phyloP scores from a whole-genome alignment of 116 monocot genomes.

The Zostera marina region DNA sequence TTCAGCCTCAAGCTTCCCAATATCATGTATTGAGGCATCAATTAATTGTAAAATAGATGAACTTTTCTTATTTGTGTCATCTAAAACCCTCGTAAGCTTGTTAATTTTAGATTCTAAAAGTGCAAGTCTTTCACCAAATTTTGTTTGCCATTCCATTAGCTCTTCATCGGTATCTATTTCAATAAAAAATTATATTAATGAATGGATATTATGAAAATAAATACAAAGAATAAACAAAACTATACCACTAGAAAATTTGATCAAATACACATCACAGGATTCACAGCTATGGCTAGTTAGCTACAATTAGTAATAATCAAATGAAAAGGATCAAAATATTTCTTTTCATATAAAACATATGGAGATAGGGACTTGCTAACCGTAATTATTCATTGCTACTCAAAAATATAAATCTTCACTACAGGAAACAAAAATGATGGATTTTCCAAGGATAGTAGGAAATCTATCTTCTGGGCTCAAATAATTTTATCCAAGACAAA shows the following conservation, averaged over 20 bases:
- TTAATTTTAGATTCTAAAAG: constrained; percentile 50
- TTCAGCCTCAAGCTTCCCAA: constrained; percentile 86
- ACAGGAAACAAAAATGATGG: too few species aligned
- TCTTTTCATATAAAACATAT: neutral
- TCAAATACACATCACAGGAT: too few species aligned
- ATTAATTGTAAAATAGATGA: constrained; percentile 33
- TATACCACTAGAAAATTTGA: neutral
- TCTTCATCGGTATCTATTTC: constrained; percentile 88
- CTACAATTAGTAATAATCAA: neutral
- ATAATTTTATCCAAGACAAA: too few species aligned
- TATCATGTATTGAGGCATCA: constrained; percentile 50
- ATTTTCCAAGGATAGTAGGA: too few species aligned
- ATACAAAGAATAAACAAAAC: neutral
- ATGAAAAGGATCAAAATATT: neutral
- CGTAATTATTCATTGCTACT: neutral
- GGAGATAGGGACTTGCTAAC: neutral
- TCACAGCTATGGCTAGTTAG: too few species aligned
- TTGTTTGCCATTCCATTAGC: constrained; percentile 88
- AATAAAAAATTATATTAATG: neutral
- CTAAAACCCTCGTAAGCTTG: constrained; percentile 71
- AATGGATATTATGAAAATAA: neutral
- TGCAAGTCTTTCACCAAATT: constrained; percentile 88
- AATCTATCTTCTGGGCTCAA: too few species aligned
- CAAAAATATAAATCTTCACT: neutral
- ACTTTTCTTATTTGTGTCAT: constrained; percentile 50